Evolutionary conservation across 2,329 filamentous ascomycete species (phyloP).

Genomic region (Claviceps sp.): DNA sequence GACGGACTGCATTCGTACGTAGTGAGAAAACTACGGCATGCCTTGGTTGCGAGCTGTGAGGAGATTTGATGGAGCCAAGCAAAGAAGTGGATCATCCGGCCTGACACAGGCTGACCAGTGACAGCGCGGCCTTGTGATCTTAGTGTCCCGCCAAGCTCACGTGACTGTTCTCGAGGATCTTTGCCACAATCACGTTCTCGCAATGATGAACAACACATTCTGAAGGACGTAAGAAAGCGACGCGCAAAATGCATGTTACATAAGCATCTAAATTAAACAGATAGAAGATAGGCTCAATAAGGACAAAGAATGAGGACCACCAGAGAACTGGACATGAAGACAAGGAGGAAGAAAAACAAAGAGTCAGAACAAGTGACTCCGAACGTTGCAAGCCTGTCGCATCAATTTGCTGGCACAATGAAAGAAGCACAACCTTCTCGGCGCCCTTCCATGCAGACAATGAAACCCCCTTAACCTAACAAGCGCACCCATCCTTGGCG

Average conservation of each 20-base stretch:
- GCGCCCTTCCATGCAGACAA: slow-evolving; percentile 1
- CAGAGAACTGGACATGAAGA: not conserved
- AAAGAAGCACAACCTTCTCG: slow-evolving; percentile 1
- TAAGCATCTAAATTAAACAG: slow-evolving; percentile 4
- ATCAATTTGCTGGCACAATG: slow-evolving; percentile 6
- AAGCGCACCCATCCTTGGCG: slow-evolving; percentile 87
- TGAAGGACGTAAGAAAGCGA: not conserved
- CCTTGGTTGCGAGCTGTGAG: slow-evolving; percentile 6
- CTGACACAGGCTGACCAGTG: too few species aligned
- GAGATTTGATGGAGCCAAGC: slow-evolving; percentile 12
- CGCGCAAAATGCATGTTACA: not conserved
- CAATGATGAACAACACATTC: too few species aligned
- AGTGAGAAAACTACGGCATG: not conserved
- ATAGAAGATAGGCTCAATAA: not conserved
- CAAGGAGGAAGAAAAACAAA: slow-evolving; percentile 3
- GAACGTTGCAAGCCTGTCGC: slow-evolving; percentile 9
- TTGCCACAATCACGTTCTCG: too few species aligned
- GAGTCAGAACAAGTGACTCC: slow-evolving; percentile 4
- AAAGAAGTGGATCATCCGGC: slow-evolving; percentile 9
- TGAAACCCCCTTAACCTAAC: slow-evolving; percentile 32
- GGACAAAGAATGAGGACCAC: not conserved
- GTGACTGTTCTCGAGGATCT: slow-evolving; percentile 4
- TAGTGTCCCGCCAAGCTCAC: slow-evolving; percentile 4
- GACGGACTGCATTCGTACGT: not conserved
- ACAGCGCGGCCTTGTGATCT: not conserved